Base-by-base conservation (phyloP, 1,284 basidiomycete species). In the Rhodotorula sp. region DNA sequence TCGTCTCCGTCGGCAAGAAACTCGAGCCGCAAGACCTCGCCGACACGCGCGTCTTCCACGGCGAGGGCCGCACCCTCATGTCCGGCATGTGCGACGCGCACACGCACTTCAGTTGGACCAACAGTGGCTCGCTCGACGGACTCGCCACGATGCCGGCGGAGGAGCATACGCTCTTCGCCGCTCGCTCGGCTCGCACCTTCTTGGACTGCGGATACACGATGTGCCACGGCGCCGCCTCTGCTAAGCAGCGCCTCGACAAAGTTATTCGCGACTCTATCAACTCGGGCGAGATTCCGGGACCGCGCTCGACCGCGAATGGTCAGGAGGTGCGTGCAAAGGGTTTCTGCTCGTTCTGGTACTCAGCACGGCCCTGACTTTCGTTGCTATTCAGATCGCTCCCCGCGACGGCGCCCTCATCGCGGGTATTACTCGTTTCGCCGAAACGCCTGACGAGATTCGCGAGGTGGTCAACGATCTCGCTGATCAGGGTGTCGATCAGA, bases 251-350 rank as follows among this genome's bases (percentile, higher is more conserved):
- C 14, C 69, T 81, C 65, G 80, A 81, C 49, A 58, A 78, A 51
- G 81, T 78, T 29, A 16, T 81, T 46, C 79, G 81, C 26, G 74
- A 82, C 23, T 79, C 81, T 8, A 81, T 81, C 61, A 77, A 79
- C 16, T 73, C 78, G 0, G 80, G 81, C 43, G 76, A 81, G 14
- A 58, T 58, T 3, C 57, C 57, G 29, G 57, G 57, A 8, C 57
- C 57, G 29, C 57, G 57, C 2, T 31, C 57, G 31, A 31, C 34
- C 18, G 57, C 57, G 0, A 58, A 58, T 3, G 57, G 31, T 5
- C 51, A 52, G n/a, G 51, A 52, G 51, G 51, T 52, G 12, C 51
- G 51, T n/a, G 23, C 10, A 6, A 3, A 2, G 51, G 18, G n/a
- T 52, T 14, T 12, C 51, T 52, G 39, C 39, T 52, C 49, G 49